Base-by-base conservation (phyloP, 1,284 basidiomycete species). In the Veloboletus limbatus region DNA sequence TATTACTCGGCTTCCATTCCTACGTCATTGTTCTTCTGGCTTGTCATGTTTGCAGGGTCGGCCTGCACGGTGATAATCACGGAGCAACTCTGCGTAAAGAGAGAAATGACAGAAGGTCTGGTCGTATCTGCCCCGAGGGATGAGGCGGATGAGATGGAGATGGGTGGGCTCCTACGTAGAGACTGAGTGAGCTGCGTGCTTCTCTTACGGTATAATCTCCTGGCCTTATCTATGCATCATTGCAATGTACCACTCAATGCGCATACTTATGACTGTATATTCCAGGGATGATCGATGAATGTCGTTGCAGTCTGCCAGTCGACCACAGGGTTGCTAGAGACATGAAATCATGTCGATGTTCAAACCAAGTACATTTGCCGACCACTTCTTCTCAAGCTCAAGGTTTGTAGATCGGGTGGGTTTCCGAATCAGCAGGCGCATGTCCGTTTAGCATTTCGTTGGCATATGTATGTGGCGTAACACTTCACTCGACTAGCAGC, bases 81-180 rank as follows among this genome's bases (percentile, higher is more conserved):
- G 2, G 96, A 99, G 65, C 92, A 97, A 58, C 72, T 94, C 11
- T 97, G 96, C 63, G 92, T 98, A 34, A 85, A 82, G 62, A 71
- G 96, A 38, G 96, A 99, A 70, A 93, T 99, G 92, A 71, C 72
- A 21, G 89, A 94, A 58, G 93, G 92, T 2, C 69, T 97, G 46
- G 78, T 76, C 36, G 77, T 86, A 27, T 69, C 69, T 40, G 64
- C 75, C 40, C 62, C 66, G 16, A 65, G 66, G 44, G 57, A 71
- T 11, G 71, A 71, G 21, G 57, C 60, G 27, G 71, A 75, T 39
- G 71, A 75, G 30, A 73, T 87, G 69, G 85, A 88, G 64, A 74
- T 88, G 75, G 82, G 79, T 18, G 70, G 67, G 35, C 60, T 82
- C 34, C 65, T 73, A 32, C 61, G 71, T 52, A 69, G 62, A 56